Evolutionary conservation across 106 monocot species (phyloP).

Genomic region (Agapanthus africanus): DNA sequence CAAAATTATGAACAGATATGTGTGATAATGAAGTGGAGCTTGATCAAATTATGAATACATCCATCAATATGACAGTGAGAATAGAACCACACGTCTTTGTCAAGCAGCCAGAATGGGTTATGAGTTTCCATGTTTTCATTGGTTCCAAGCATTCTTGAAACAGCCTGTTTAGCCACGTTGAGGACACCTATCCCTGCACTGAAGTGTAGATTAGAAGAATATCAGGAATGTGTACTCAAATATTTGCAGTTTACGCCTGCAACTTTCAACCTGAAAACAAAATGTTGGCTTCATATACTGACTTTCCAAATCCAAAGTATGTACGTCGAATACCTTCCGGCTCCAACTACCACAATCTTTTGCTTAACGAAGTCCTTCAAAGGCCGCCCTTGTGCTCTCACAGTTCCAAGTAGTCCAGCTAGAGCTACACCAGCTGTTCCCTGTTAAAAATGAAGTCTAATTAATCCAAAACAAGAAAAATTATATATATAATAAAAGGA

Average conservation of each 20-base stretch:
- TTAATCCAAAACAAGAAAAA: neutral
- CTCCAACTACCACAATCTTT: conserved; percentile 97
- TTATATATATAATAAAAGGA: neutral
- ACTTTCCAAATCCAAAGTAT: no score
- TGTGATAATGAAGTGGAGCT: neutral
- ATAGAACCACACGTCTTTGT: conserved; percentile 69
- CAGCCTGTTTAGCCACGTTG: conserved; percentile 81
- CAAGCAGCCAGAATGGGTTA: conserved; percentile 92
- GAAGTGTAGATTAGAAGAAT: conserved; percentile 20
- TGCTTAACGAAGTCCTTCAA: conserved; percentile 77
- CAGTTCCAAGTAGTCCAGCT: conserved; percentile 87
- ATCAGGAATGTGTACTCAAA: conserved; percentile 2
- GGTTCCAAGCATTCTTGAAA: conserved; percentile 53
- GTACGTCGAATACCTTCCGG: conserved; percentile 98
- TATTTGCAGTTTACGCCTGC: neutral
- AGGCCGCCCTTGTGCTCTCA: conserved; percentile 84
- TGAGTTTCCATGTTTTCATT: conserved; percentile 22
- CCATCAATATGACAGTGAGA: neutral
- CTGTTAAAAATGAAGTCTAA: conserved; percentile 22
- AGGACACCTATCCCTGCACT: conserved; percentile 99
- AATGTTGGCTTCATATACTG: neutral
- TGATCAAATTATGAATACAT: neutral
- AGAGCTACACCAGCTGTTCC: conserved; percentile 99
- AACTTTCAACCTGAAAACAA: neutral
- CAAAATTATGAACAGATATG: neutral